phyloP scores from a whole-genome alignment of 2,329 filamentous ascomycete species.

The Karstenula rhodostoma region DNA sequence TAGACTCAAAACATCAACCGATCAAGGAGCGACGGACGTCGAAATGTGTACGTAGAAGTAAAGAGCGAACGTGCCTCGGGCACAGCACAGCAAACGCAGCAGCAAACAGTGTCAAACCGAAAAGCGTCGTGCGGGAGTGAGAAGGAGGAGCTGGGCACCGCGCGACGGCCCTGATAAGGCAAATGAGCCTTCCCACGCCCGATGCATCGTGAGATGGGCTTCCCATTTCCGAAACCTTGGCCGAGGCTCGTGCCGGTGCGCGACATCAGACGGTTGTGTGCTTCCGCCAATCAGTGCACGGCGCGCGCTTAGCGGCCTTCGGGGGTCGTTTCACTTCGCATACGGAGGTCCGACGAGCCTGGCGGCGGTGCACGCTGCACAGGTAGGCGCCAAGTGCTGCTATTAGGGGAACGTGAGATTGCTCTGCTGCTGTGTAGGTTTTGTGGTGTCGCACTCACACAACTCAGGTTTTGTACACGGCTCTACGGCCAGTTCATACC shows the following conservation, averaged over 20 bases:
- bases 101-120: neutral
- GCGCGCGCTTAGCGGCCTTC: neutral
- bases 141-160: neutral
- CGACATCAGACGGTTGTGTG: neutral
- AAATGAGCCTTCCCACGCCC: neutral
- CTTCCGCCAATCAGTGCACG: neutral
- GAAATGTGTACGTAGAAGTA: neutral
- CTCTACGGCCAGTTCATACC: no score
- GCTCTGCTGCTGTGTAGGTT: no score
- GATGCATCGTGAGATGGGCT: neutral
- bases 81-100: conserved; percentile 7
- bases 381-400: neutral
- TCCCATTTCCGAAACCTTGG: conserved; percentile 5
- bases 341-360: neutral
- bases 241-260: conserved; percentile 1
- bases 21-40: neutral
- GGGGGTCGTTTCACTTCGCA: neutral
- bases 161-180: neutral
- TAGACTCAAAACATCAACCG: neutral
- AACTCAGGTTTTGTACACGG: no score
- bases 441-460: no score
- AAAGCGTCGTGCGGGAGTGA: neutral
- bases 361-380: neutral
- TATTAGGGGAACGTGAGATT: neutral
- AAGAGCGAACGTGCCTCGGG: conserved; percentile 14